Percentiles rank a stretch among this genome's conserved stretches.
Conservation (phyloP, 202 grass and related monocot species). For the Digitaria exilis region DNA sequence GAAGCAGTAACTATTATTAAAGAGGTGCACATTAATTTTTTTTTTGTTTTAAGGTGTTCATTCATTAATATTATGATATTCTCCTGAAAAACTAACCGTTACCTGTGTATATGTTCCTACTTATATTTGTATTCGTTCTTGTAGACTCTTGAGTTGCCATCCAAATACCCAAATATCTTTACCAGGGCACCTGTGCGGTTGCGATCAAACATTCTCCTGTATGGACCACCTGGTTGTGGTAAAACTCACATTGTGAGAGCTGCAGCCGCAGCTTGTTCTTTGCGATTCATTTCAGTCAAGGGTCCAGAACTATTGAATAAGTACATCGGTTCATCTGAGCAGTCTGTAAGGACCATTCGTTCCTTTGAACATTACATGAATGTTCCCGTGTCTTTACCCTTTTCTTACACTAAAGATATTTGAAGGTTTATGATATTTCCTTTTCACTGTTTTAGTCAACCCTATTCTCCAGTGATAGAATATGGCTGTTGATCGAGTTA, state of each 20-base stretch:
- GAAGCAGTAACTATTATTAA: constrained; percentile 82
- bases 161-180: constrained; percentile 89
- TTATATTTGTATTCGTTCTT: constrained; percentile 43
- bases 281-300: constrained; percentile 90
- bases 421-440: constrained; percentile 38
- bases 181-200: constrained; percentile 75
- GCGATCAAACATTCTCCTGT: constrained; percentile 94
- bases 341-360: constrained; percentile 67
- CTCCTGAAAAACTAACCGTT: constrained; percentile 20
- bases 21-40: constrained; percentile 63
- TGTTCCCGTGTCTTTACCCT: constrained; percentile 21
- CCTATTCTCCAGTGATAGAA: constrained; percentile 22
- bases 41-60: constrained; percentile 16
- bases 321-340: constrained; percentile 96
- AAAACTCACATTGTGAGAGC: constrained; percentile 96
- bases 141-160: constrained; percentile 89
- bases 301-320: constrained; percentile 96
- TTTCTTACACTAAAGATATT: constrained; percentile 25
- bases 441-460: constrained; percentile 7
- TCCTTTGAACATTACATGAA: neutral
- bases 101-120: constrained; percentile 18
- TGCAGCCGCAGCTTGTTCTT: constrained; percentile 88
- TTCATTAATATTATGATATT: constrained; percentile 30
- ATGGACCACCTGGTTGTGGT: constrained; percentile 94
- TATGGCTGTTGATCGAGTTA: constrained; percentile 11